Percentiles rank a stretch among this genome's conserved stretches.
Evolutionary conservation across 371 early-diverging fungal genomes (phyloP).

Genomic region (Saksenaea oblongispora): DNA sequence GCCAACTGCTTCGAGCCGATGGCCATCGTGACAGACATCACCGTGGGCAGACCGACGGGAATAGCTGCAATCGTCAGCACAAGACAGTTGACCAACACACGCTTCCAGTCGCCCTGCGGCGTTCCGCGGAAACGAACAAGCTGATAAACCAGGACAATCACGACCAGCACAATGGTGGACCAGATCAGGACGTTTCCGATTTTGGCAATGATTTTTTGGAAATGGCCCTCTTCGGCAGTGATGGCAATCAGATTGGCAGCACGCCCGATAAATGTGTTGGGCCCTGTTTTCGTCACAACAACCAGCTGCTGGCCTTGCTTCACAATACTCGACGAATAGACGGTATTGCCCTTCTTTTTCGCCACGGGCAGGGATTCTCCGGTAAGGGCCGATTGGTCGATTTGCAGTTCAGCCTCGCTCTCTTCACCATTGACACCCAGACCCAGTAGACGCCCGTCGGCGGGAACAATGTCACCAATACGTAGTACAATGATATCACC

Average conservation of each 20-base stretch:
- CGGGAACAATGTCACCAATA: constrained; percentile 93
- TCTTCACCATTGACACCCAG: constrained; percentile 79
- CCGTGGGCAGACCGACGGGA: constrained; percentile 94
- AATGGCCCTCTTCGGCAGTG: constrained; percentile 81
- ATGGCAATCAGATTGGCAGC: constrained; percentile 88
- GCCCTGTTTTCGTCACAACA: constrained; percentile 86
- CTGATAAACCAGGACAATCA: constrained; percentile 77
- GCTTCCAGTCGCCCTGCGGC: constrained; percentile 32
- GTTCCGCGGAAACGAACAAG: constrained; percentile 33
- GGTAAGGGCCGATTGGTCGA: constrained; percentile 95
- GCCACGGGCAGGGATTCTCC: constrained; percentile 88
- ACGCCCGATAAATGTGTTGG: constrained; percentile 89
- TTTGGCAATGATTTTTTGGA: constrained; percentile 82
- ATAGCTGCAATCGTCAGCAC: constrained; percentile 91
- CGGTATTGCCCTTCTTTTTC: constrained; percentile 77
- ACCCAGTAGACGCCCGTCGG: constrained; percentile 85
- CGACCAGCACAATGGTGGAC: constrained; percentile 72
- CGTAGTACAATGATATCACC: constrained; percentile 90
- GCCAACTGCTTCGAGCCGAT: constrained; percentile 91
- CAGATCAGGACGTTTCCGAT: constrained; percentile 84
- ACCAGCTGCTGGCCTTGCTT: constrained; percentile 87
- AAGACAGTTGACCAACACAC: constrained; percentile 68
- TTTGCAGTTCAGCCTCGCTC: constrained; percentile 72
- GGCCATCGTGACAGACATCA: constrained; percentile 95
- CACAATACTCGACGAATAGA: constrained; percentile 83